Base-by-base conservation (phyloP, 1,284 basidiomycete species). In the Mycosarcoma mackinlayi region DNA sequence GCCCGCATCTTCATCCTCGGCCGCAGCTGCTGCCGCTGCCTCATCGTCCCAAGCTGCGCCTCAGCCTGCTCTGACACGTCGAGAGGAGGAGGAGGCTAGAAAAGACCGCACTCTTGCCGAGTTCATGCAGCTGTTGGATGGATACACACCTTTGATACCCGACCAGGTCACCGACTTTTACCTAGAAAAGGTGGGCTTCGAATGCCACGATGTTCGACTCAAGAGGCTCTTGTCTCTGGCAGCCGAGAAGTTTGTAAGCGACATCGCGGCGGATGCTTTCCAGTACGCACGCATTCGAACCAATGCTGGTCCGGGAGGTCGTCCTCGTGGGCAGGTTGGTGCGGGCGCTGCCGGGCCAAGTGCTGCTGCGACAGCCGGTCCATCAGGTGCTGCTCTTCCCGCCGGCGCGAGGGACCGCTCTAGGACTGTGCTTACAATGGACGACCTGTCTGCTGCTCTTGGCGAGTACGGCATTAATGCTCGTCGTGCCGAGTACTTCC, bases 111-210 rank as follows among this genome's bases (percentile, higher is more conserved):
- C 92, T 1, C 84, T 99, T 40, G 93, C 92, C 5, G 94, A 98
- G 83, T 94, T 99, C 80, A 87, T 99, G 85, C 86, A 94, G 45
- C 92, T 95, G 90, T 86, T 99, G 34, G 95, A 98, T 78, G 93
- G 95, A 39, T 97, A 97, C 83, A 92, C 96, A 77, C 96, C 96
- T 33, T 83, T 99, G 83, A 94, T 99, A 73, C 96, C 96, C 2
- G 96, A 95, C 82, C 94, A 98, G 83, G 94, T 99, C 14, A 96
- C 95, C 4, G 93, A 97, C 79, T 97, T 95, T 84, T 98, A 97
- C 84, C 88, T 99, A 10, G 94, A 98, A 83, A 87, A 90, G 62
- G 92, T 94, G 19, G 96, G 96, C 0, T 98, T 99, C 83, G 94
- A 98, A 78, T 94, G 92, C 81, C 90, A 94, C 69, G 95, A 98